Conservation (phyloP, 2,329 filamentous ascomycete genomes). For the Beauveria sp. region DNA sequence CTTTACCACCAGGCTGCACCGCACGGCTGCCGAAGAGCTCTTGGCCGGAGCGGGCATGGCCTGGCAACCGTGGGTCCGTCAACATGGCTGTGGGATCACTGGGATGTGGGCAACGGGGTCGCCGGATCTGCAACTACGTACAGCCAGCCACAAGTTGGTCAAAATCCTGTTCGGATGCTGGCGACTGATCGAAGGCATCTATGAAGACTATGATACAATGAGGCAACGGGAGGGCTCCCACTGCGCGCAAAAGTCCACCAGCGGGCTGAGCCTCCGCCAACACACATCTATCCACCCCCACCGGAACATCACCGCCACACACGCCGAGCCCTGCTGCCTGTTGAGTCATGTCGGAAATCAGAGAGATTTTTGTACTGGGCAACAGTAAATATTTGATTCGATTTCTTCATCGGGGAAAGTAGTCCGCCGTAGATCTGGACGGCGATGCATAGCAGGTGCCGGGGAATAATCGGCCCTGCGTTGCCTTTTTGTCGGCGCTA, state of each 20-base stretch:
- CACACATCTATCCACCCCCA: neutral
- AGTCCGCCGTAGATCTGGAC: neutral
- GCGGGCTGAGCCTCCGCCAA: neutral
- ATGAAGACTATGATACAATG: neutral
- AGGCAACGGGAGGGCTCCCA: neutral
- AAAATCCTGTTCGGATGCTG: neutral
- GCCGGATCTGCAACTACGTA: constrained; percentile 2
- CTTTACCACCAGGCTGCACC: neutral
- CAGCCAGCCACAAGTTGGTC: neutral
- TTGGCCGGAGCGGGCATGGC: neutral
- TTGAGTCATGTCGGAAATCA: no score
- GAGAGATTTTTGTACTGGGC: no score
- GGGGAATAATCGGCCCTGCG: neutral
- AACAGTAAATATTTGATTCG: neutral
- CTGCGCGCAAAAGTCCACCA: neutral
- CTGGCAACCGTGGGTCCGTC: no score
- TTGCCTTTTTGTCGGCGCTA: neutral
- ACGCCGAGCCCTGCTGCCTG: neutral
- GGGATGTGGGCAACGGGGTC: constrained; percentile 2
- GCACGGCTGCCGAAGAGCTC: neutral
- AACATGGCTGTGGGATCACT: neutral
- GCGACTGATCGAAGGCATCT: neutral
- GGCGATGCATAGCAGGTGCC: neutral
- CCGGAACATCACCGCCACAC: neutral
- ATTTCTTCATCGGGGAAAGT: neutral